A percentile compares a stretch with the other conserved stretches of the same genome.
phyloP scores from a whole-genome alignment of 768 basidiomycete genomes.

The Gymnopilus junonius region DNA sequence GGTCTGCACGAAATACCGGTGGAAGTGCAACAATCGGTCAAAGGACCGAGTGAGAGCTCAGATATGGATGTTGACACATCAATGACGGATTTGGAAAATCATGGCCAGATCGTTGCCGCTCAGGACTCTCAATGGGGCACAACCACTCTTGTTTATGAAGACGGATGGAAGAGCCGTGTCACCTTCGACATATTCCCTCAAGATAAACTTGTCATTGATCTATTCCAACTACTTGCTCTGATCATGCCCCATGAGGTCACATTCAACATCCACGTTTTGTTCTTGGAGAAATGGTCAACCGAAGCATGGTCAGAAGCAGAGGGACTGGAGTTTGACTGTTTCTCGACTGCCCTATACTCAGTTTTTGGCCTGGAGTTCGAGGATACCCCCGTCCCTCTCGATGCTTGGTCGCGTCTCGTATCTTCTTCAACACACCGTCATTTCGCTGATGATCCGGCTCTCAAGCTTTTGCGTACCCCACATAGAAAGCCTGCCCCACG shows the following conservation, averaged over 20 bases:
- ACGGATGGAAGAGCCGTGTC: slow-evolving; percentile 49
- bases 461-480: slow-evolving; percentile 46
- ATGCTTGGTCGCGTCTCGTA: slow-evolving; percentile 55
- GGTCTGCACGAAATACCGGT: slow-evolving; percentile 51
- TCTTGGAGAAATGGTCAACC: slow-evolving; percentile 62
- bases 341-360: slow-evolving; percentile 54
- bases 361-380: slow-evolving; percentile 44
- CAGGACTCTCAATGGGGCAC: slow-evolving; percentile 54
- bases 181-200: slow-evolving; percentile 60
- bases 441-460: slow-evolving; percentile 63
- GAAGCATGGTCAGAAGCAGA: slow-evolving; percentile 45
- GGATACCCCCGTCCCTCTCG: slow-evolving; percentile 17
- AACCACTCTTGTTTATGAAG: slow-evolving; percentile 55
- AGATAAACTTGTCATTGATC: slow-evolving; percentile 59
- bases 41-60: neutral
- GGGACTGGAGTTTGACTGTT: slow-evolving; percentile 60
- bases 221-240: slow-evolving; percentile 65
- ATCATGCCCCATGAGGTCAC: slow-evolving; percentile 59
- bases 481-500: slow-evolving; percentile 26
- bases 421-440: slow-evolving; percentile 45
- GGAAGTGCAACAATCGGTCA: slow-evolving; percentile 25
- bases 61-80: slow-evolving; percentile 27
- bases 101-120: slow-evolving; percentile 46
- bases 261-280: slow-evolving; percentile 58
- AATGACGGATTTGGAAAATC: slow-evolving; percentile 16